Base-by-base conservation (phyloP, 768 basidiomycete species). In the Coprinellus aureogranulatus region DNA sequence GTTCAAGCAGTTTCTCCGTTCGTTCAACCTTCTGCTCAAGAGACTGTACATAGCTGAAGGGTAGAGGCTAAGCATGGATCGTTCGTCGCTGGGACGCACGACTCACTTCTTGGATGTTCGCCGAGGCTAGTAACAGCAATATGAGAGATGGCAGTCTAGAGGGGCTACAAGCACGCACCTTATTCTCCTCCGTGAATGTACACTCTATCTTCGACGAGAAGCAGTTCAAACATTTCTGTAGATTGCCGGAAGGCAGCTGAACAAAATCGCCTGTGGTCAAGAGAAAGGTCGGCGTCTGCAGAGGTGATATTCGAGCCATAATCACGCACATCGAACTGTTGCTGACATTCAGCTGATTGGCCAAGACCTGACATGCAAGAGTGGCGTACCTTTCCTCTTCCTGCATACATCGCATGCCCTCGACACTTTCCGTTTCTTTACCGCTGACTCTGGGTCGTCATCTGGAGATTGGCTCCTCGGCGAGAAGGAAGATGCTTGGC, bases 321-420 rank as follows among this genome's bases (percentile, higher is more conserved):
- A 30, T 47, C 41, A 57, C 56, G 16, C 41, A 57, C 56, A 57
- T 41, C 56, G 56, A 57, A 57, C 56, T 57, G 28, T 27, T n/a
- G 22, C 12, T 39, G 5, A 25, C 42, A 10, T 6, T 41, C 27
- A 42, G 18, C 26, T 22, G 20, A 40, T 34, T 39, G 22, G 37
- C 16, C 20, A 11, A 28, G 41, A 23, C 14, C 40, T 26, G n/a
- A 49, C 31, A 25, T 37, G 8, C 22, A 55, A 44, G 10, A 3
- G 14, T 37, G 9, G n/a, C 73, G 77, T 47, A 84, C 86, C 81
- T 70, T 90, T 92, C 77, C 88, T 89, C 54, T 80, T 75, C 62
- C 87, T 78, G 71, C 89, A 91, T 5, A 82, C 72, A 65, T 90
- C 88, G 71, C 89, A 91, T 16, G 87, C 88, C 34, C 87, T 77